These are phyloP conservation scores for Dothideomycetidae sp. DNA, from an alignment of 2,329 filamentous ascomycete species.

Conservation along the genomic window DNA sequence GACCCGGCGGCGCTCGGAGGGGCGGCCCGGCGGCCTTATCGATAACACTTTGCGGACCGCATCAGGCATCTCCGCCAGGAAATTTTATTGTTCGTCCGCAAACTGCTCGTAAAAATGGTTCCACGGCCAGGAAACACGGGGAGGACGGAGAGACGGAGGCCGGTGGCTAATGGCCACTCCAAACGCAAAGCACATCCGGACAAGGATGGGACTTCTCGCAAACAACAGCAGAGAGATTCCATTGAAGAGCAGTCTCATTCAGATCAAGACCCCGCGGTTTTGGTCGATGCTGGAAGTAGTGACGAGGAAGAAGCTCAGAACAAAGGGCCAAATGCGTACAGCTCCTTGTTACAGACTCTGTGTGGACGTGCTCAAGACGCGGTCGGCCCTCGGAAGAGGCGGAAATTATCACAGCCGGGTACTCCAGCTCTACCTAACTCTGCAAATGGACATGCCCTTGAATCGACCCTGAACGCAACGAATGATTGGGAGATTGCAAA, in stretches of 20 bases:
- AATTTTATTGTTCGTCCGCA: slow-evolving; percentile 1
- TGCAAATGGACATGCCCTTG: not conserved
- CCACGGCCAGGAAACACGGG: slow-evolving; percentile 3
- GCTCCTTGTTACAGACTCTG: slow-evolving; percentile 4
- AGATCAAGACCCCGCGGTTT: not conserved
- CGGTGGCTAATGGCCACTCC: not conserved
- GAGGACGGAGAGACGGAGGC: slow-evolving; percentile 6
- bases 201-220: not conserved
- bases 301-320: slow-evolving; percentile 6
- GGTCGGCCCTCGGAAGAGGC: slow-evolving; percentile 1
- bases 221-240: not conserved
- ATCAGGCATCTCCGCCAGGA: not conserved
- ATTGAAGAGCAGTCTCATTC: not conserved
- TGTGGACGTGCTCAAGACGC: not conserved
- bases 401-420: slow-evolving; percentile 8
- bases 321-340: slow-evolving; percentile 1
- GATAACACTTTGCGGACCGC: not conserved
- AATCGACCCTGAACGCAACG: not conserved
- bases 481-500: slow-evolving; percentile 20
- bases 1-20: not conserved
- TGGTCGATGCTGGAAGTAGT: not conserved
- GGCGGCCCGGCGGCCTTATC: slow-evolving; percentile 8
- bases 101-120: not conserved
- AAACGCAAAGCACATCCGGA: slow-evolving; percentile 2
- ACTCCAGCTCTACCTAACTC: slow-evolving; percentile 8